phyloP scores from a whole-genome alignment of 805 yeast species.

The Candida fluviatilis region DNA sequence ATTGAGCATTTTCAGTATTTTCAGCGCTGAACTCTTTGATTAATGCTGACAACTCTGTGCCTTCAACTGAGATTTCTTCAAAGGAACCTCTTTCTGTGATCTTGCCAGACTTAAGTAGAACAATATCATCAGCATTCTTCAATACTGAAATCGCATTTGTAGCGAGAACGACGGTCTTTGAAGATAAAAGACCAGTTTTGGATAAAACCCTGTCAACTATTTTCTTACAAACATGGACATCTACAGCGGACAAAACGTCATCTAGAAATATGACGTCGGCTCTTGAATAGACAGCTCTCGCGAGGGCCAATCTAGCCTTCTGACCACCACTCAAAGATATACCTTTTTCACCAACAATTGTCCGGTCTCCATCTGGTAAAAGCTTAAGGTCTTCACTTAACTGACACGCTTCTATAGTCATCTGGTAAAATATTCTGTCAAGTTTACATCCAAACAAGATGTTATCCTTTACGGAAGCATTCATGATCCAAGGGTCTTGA shows the following conservation, averaged over 20 bases:
- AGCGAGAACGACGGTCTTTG: conserved; percentile 34
- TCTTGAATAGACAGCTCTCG: conserved; percentile 39
- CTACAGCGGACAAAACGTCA: conserved; percentile 41
- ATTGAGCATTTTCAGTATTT: conserved; percentile 11
- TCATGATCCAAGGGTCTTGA: conserved; percentile 40
- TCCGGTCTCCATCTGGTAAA: conserved; percentile 38
- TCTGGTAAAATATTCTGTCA: conserved; percentile 27
- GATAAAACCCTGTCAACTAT: conserved; percentile 29
- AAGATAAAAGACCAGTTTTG: conserved; percentile 26
- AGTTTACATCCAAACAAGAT: conserved; percentile 33
- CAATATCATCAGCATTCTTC: conserved; percentile 30
- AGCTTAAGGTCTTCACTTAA: conserved; percentile 29
- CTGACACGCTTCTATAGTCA: conserved; percentile 35
- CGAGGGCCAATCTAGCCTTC: conserved; percentile 38
- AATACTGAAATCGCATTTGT: conserved; percentile 37
- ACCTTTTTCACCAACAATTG: conserved; percentile 29
- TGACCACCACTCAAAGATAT: conserved; percentile 34
- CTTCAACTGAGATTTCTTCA: conserved; percentile 39
- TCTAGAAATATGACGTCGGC: conserved; percentile 38
- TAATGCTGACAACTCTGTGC: conserved; percentile 30
- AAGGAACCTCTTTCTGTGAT: conserved; percentile 45
- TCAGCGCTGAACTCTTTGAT: conserved; percentile 27
- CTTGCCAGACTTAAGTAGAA: conserved; percentile 23
- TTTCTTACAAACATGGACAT: conserved; percentile 38
- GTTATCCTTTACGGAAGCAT: conserved; percentile 37